These are phyloP conservation scores for Pseudogymnoascus sp. DNA, from an alignment of 2,329 filamentous ascomycete genomes.

Conservation along the genomic window DNA sequence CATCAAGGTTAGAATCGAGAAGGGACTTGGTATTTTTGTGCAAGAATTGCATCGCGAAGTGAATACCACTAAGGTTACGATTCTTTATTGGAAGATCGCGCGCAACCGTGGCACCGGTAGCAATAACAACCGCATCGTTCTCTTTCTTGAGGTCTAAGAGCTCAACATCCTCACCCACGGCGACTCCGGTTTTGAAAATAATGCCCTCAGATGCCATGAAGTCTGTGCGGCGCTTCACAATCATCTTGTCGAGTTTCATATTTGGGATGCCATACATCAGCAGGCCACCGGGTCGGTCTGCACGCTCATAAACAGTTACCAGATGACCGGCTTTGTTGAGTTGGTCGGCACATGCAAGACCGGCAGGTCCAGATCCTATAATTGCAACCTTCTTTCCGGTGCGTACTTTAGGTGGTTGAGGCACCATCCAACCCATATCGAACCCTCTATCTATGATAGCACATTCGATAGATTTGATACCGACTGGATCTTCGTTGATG, in stretches of 20 bases:
- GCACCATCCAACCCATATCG: slow-evolving; percentile 97
- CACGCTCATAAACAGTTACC: slow-evolving; percentile 87
- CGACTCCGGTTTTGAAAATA: slow-evolving; percentile 67
- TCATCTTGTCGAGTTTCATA: slow-evolving; percentile 98
- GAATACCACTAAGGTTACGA: slow-evolving; percentile 79
- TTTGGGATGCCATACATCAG: slow-evolving; percentile 99
- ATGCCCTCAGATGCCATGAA: slow-evolving; percentile 89
- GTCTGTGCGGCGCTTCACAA: slow-evolving; percentile 90
- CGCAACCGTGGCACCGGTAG: slow-evolving; percentile 86
- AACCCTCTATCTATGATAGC: slow-evolving; percentile 97
- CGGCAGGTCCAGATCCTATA: slow-evolving; percentile 86
- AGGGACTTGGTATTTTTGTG: slow-evolving; percentile 97
- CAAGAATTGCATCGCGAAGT: slow-evolving; percentile 96
- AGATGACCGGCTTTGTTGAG: slow-evolving; percentile 85
- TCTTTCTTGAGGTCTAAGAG: slow-evolving; percentile 63
- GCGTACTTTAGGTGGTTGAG: slow-evolving; percentile 65
- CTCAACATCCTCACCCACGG: slow-evolving; percentile 65
- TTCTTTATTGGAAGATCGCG: slow-evolving; percentile 87
- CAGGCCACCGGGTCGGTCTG: slow-evolving; percentile 81
- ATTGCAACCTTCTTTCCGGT: slow-evolving; percentile 84
- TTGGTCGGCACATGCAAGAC: slow-evolving; percentile 84
- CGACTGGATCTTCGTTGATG: slow-evolving; percentile 94
- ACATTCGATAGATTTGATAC: slow-evolving; percentile 97
- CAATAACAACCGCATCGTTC: slow-evolving; percentile 80
- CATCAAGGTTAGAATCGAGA: slow-evolving; percentile 78